Percentiles rank a stretch among this genome's conserved stretches.
Conservation (phyloP, 1,139 yeast species). For the Geotrichum fermentans region DNA sequence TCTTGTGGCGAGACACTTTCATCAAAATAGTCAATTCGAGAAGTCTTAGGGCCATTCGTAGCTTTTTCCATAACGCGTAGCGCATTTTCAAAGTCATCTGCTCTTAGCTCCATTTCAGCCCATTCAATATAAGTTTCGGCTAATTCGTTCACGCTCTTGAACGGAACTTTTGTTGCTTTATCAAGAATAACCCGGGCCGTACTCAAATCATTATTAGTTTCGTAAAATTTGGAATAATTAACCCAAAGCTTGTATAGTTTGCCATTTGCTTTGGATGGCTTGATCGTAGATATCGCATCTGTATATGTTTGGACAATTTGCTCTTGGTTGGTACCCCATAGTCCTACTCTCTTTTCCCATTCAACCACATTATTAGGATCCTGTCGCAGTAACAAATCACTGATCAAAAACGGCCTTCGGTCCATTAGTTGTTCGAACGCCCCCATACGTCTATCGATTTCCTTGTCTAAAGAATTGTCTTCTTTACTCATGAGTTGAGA, state of each 20-base stretch:
- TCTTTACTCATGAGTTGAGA: constrained; percentile 38
- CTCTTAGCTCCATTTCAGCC: constrained; percentile 61
- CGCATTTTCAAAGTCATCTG: constrained; percentile 51
- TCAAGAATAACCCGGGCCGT: constrained; percentile 62
- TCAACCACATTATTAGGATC: constrained; percentile 56
- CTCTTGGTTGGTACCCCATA: constrained; percentile 42
- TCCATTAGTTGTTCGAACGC: constrained; percentile 54
- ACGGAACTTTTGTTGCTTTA: constrained; percentile 70
- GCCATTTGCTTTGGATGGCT: constrained; percentile 52
- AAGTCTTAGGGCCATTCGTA: constrained; percentile 42
- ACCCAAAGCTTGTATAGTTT: constrained; percentile 54
- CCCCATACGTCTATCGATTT: constrained; percentile 45
- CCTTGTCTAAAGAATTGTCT: constrained; percentile 32
- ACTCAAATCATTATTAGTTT: constrained; percentile 48
- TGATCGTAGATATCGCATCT: constrained; percentile 60
- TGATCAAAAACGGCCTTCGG: constrained; percentile 52
- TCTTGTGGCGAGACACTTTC: constrained; percentile 51
- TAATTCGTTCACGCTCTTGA: constrained; percentile 55
- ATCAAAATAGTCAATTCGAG: constrained; percentile 41
- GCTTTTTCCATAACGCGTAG: constrained; percentile 51
- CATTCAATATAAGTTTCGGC: constrained; percentile 67
- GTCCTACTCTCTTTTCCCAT: constrained; percentile 61
- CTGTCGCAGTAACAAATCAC: constrained; percentile 62
- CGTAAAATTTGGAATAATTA: constrained; percentile 62
- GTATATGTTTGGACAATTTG: constrained; percentile 55